Percentiles rank a stretch among this genome's conserved stretches.
phyloP scores from a whole-genome alignment of 768 basidiomycete genomes.

The Punctularia strigosozonata region DNA sequence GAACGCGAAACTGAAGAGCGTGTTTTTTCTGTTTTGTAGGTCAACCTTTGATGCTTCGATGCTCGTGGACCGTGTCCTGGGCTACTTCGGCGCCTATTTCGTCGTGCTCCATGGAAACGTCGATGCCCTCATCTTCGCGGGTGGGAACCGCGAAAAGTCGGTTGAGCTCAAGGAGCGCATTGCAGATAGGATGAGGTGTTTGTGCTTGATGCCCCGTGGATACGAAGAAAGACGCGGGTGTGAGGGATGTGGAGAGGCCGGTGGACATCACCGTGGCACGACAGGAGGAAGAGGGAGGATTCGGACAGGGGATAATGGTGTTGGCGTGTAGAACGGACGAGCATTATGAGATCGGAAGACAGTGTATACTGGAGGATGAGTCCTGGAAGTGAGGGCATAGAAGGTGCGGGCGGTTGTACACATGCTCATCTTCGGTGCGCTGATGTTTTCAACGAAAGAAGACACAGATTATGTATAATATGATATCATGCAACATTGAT shows the following conservation, averaged over 20 bases:
- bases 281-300: too few species aligned
- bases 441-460: too few species aligned
- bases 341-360: constrained; percentile 32
- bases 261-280: constrained; percentile 29
- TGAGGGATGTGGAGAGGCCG: constrained; percentile 25
- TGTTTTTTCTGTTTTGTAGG: constrained; percentile 29
- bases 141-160: constrained; percentile 79
- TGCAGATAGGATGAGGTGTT: constrained; percentile 35
- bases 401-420: too few species aligned
- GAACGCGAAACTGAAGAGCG: constrained; percentile 69
- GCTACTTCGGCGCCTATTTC: constrained; percentile 65
- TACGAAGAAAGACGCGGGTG: constrained; percentile 29
- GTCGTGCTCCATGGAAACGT: constrained; percentile 56
- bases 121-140: constrained; percentile 80
- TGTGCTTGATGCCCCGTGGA: constrained; percentile 58
- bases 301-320: constrained; percentile 21
- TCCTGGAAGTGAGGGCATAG: constrained; percentile 14
- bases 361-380: constrained; percentile 20
- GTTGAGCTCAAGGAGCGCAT: constrained; percentile 49
- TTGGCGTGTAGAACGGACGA: constrained; percentile 61
- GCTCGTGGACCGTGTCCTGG: constrained; percentile 64
- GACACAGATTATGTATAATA: too few species aligned
- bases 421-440: too few species aligned
- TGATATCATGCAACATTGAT: too few species aligned
- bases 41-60: constrained; percentile 77